phyloP scores from a whole-genome alignment of 148 eudicot species.

The Rhododendron henanense region DNA sequence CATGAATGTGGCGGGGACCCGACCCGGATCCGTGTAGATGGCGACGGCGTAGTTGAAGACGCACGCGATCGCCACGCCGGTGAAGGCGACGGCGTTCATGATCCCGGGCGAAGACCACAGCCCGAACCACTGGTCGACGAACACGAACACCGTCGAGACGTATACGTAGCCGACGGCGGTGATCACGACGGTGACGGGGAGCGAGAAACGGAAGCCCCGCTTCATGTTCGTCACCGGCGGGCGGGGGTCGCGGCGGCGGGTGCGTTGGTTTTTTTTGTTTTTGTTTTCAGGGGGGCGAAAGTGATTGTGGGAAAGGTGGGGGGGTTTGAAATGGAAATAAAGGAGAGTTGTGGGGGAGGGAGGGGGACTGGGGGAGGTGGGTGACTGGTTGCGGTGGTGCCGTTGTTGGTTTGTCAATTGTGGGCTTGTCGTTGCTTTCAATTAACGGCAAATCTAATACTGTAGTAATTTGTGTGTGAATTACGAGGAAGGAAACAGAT shows the following conservation, averaged over 20 bases:
- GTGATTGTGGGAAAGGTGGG: background rate
- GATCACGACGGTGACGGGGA: slow-evolving; percentile 51
- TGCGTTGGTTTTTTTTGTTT: background rate
- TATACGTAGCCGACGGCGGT: slow-evolving; percentile 62
- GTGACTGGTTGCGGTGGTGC: background rate
- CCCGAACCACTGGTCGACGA: slow-evolving; percentile 85
- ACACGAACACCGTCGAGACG: slow-evolving; percentile 58
- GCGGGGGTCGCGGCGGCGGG: too few relatives aligned
- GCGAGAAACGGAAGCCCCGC: slow-evolving; percentile 40
- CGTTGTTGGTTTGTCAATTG: background rate
- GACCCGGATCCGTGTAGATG: slow-evolving; percentile 74
- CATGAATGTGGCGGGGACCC: slow-evolving; percentile 59
- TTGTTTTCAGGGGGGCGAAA: background rate
- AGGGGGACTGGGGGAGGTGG: background rate
- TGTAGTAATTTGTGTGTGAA: background rate
- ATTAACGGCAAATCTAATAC: background rate
- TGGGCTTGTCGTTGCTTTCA: background rate
- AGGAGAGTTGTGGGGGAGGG: background rate
- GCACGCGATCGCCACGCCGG: slow-evolving; percentile 52
- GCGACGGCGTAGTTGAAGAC: slow-evolving; percentile 54
- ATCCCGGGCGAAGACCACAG: slow-evolving; percentile 80
- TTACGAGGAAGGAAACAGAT: background rate
- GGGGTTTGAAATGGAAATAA: background rate
- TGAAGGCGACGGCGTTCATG: slow-evolving; percentile 58
- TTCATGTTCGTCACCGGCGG: slow-evolving; percentile 19